These are phyloP conservation scores for Pseudogymnoascus sp. DNA, from an alignment of 2,329 filamentous ascomycete genomes.

Conservation along the genomic window DNA sequence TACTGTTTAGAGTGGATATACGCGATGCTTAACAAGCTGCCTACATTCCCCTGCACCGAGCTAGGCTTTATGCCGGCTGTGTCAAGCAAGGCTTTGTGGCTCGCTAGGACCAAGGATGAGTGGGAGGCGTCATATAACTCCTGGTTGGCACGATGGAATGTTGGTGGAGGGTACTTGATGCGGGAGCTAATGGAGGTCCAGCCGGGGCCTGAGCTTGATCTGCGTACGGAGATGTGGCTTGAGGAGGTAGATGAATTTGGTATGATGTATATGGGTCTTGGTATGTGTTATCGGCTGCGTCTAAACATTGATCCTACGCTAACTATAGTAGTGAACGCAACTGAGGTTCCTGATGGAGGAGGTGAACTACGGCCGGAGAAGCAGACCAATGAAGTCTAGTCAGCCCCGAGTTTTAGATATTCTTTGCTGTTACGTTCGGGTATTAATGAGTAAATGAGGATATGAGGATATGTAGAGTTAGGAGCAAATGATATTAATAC, in stretches of 20 bases:
- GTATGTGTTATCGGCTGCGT: constrained; percentile 19
- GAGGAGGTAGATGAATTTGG: constrained; percentile 37
- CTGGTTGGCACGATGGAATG: constrained; percentile 30
- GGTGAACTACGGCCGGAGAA: not conserved
- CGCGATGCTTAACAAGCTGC: constrained; percentile 28
- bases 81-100: constrained; percentile 33
- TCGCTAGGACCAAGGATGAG: constrained; percentile 26
- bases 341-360: not conserved
- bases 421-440: not conserved
- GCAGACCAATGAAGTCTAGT: not conserved
- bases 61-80: constrained; percentile 33
- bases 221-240: constrained; percentile 32
- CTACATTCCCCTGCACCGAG: constrained; percentile 31
- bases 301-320: not conserved
- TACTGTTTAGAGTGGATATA: constrained; percentile 35
- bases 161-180: constrained; percentile 24
- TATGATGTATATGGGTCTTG: constrained; percentile 32
- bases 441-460: not conserved
- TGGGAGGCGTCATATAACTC: constrained; percentile 29
- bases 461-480: not conserved
- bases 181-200: constrained; percentile 28
- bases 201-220: constrained; percentile 26
- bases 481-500: not conserved
- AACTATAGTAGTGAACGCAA: constrained; percentile 2
- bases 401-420: not conserved